Base-by-base conservation (phyloP, 2,329 filamentous ascomycete genomes). In the Monosporascus sp. region DNA sequence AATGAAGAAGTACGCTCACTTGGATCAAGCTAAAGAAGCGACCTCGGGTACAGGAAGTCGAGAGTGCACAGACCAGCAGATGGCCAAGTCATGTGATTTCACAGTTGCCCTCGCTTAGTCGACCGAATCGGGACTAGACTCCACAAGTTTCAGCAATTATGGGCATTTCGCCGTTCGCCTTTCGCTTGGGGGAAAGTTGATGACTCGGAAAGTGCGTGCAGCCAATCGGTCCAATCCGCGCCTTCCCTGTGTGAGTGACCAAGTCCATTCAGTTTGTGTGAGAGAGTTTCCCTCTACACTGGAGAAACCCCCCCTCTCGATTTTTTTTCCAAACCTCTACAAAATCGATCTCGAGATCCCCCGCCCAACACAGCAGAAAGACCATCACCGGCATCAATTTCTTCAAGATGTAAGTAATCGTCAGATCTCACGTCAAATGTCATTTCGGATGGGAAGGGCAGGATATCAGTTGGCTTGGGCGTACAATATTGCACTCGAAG, bases 321-420 rank as follows among this genome's bases (percentile, higher is more conserved):
- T 31, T 53, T 53, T 41, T 53, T 25, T 39, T 46, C 27, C 27
- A 31, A 31, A 38, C 11, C 17, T 27, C 44, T 53, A 27, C 39
- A 53, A 45, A 45, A 45, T 27, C 43, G 43, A 45, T 45, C 24
- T 45, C 24, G 22, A 24, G 43, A 39, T 56, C 54, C 50, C 52
- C 46, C 62, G 60, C 45, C 22, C 27, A 9, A 11, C 35, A 63
- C 55, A 64, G 60, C 63, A 62, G 58, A 58, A 58, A 57, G 64
- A 61, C 63, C 65, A 65, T 66, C 65, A 59, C 51, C 54, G 51
- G 47, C 54, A 57, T 56, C 58, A 61, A 57, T 55, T 55, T 50
- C 51, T 36, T 61, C 65, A 68, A 65, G 57, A 68, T 68, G 66
- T 68, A 62, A 68, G 67, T 65, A 39, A 31, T 48, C 25, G 27